Evolutionary conservation across 2,329 filamentous ascomycete species (phyloP).

Genomic region (Aureobasidium sp.): DNA sequence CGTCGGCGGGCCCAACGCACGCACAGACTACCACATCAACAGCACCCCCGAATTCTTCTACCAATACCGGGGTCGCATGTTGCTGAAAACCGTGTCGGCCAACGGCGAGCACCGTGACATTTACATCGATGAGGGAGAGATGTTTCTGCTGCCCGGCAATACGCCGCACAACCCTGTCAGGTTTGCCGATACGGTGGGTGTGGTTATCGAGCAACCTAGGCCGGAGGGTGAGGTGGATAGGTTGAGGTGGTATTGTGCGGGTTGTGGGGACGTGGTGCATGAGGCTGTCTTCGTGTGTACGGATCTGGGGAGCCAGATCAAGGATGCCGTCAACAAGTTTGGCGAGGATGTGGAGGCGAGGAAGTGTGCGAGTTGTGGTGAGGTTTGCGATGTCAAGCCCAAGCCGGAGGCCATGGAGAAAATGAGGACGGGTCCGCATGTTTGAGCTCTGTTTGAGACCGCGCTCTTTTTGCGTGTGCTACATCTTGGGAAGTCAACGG

Average conservation of each 20-base stretch:
- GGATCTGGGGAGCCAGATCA: conserved; percentile 89
- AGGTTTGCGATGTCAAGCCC: conserved; percentile 63
- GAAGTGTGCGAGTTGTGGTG: conserved; percentile 68
- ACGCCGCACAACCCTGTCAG: conserved; percentile 94
- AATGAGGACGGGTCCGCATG: conserved; percentile 20
- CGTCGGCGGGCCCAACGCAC: conserved; percentile 89
- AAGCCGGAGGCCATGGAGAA: conserved; percentile 29
- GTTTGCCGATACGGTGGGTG: conserved; percentile 86
- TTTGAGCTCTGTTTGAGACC: no score
- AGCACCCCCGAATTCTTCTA: conserved; percentile 96
- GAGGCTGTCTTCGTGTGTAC: conserved; percentile 83
- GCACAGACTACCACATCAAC: conserved; percentile 98
- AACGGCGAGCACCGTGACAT: conserved; percentile 65
- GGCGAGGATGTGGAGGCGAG: conserved; percentile 59
- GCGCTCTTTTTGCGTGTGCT: no score
- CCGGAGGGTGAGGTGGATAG: conserved; percentile 62
- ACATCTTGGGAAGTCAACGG: no score
- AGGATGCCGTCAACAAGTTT: conserved; percentile 78
- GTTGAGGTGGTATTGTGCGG: conserved; percentile 82
- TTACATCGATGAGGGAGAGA: conserved; percentile 81
- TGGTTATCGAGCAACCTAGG: conserved; percentile 81
- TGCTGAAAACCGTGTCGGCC: conserved; percentile 77
- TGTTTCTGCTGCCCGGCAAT: conserved; percentile 88
- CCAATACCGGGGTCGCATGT: conserved; percentile 87
- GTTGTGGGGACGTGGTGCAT: conserved; percentile 64